Evolutionary conservation across 2,329 filamentous ascomycete genomes (phyloP).

Genomic region (Lecanicillium sp.): DNA sequence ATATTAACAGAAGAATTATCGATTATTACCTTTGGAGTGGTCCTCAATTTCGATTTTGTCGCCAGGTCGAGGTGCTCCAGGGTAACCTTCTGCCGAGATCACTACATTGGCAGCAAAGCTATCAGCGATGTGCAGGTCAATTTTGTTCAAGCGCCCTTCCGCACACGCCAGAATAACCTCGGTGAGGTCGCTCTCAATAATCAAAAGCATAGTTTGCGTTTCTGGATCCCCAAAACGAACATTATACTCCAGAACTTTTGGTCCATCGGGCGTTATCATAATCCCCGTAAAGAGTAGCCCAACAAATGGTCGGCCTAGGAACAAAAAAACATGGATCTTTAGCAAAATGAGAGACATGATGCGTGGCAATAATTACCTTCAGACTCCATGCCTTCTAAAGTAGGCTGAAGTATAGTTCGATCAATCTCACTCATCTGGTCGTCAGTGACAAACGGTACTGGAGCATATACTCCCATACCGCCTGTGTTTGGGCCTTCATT

Average conservation of each 20-base stretch:
- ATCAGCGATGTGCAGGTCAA: slow-evolving; percentile 52
- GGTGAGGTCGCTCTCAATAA: slow-evolving; percentile 76
- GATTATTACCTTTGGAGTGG: no score
- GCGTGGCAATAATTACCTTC: slow-evolving; percentile 32
- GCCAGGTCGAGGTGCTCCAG: no score
- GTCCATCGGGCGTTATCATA: slow-evolving; percentile 71
- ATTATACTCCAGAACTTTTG: slow-evolving; percentile 81
- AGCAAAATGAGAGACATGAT: not conserved
- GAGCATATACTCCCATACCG: slow-evolving; percentile 69
- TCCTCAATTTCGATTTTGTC: no score
- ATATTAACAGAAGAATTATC: no score
- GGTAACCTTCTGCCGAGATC: slow-evolving; percentile 73
- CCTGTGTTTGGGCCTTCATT: slow-evolving; percentile 65
- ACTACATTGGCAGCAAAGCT: slow-evolving; percentile 76
- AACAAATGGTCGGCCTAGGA: slow-evolving; percentile 37
- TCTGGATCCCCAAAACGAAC: slow-evolving; percentile 85
- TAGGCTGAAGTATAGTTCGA: slow-evolving; percentile 51
- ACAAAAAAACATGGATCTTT: no score
- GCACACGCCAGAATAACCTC: slow-evolving; percentile 77
- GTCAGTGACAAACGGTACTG: slow-evolving; percentile 45
- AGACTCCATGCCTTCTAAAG: slow-evolving; percentile 50
- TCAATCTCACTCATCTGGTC: slow-evolving; percentile 50
- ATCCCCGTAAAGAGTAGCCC: slow-evolving; percentile 73
- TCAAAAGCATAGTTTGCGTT: slow-evolving; percentile 70
- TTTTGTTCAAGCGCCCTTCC: slow-evolving; percentile 57